These are phyloP conservation scores for Termitomyces sp. DNA, from an alignment of 768 basidiomycete species.

Conservation along the genomic window DNA sequence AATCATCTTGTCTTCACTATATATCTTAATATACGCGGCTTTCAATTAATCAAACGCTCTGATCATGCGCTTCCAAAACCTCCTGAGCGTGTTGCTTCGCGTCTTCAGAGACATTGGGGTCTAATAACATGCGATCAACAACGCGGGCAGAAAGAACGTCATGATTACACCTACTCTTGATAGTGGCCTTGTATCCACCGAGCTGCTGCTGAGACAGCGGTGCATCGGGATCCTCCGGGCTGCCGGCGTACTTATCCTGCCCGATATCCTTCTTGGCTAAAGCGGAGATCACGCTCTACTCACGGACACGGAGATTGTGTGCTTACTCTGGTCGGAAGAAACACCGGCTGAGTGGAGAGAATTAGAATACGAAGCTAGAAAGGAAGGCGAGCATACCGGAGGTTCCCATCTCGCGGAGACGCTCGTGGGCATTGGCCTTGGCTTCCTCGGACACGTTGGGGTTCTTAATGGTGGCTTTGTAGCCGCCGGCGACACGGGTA, in stretches of 20 bases:
- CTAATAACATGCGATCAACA: background rate
- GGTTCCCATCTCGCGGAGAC: slow-evolving; percentile 32
- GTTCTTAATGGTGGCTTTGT: slow-evolving; percentile 55
- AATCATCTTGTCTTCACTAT: too few species aligned
- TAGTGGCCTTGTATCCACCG: slow-evolving; percentile 25
- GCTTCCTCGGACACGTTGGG: slow-evolving; percentile 53
- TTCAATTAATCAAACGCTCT: background rate
- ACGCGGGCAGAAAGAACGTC: background rate
- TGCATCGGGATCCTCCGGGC: background rate
- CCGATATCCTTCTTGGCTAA: background rate
- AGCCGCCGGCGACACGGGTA: slow-evolving; percentile 33
- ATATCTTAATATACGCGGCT: too few species aligned
- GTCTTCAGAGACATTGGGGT: slow-evolving; percentile 16
- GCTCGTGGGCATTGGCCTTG: slow-evolving; percentile 39
- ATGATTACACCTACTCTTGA: slow-evolving; percentile 19
- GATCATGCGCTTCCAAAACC: background rate
- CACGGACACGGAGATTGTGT: fast-evolving
- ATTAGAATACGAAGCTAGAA: background rate
- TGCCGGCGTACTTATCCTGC: background rate
- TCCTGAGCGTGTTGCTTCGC: slow-evolving; percentile 12
- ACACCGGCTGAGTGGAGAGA: background rate
- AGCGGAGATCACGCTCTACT: fast-evolving
- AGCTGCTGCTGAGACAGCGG: slow-evolving; percentile 6
- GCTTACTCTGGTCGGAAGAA: background rate
- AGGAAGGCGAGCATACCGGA: background rate